Percentiles rank a stretch among this genome's conserved stretches.
Evolutionary conservation across 2,329 filamentous ascomycete genomes (phyloP).

Genomic region (Chrysosphaeria jannelii): DNA sequence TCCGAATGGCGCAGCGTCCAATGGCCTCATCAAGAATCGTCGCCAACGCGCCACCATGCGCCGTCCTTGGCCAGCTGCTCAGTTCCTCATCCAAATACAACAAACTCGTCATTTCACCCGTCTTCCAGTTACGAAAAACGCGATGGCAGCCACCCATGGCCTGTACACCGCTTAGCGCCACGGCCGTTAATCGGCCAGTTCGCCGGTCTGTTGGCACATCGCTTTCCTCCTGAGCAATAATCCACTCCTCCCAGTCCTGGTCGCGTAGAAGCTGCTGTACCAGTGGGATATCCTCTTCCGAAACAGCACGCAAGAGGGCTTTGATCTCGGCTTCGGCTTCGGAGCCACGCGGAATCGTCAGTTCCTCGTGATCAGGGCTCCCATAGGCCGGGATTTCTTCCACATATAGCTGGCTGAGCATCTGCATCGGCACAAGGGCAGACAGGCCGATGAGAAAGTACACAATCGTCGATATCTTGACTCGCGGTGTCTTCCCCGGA

Average conservation of each 20-base stretch:
- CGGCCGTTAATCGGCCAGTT: conserved; percentile 10
- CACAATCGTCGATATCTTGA: background rate
- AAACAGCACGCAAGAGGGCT: background rate
- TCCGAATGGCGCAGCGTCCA: conserved; percentile 25
- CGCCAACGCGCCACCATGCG: conserved; percentile 40
- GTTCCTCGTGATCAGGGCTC: background rate
- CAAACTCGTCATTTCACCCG: conserved; percentile 28
- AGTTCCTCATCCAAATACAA: conserved; percentile 35
- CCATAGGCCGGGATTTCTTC: background rate
- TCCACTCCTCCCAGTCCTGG: conserved; percentile 4
- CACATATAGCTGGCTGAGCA: background rate
- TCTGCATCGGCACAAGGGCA: background rate
- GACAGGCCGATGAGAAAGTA: background rate
- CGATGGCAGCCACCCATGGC: conserved; percentile 21
- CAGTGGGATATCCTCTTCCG: conserved; percentile 1
- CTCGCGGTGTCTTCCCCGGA: no score
- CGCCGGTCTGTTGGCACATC: background rate
- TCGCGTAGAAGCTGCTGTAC: conserved; percentile 3
- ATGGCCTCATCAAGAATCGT: conserved; percentile 40
- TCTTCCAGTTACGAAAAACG: conserved; percentile 28
- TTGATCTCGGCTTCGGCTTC: conserved; percentile 2
- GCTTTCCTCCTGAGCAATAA: background rate
- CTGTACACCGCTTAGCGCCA: conserved; percentile 12
- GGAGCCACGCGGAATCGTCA: conserved; percentile 3
- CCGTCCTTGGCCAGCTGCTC: conserved; percentile 38